These are phyloP conservation scores for Leccinum obscurum DNA, from an alignment of 768 basidiomycete species.

Conservation along the genomic window DNA sequence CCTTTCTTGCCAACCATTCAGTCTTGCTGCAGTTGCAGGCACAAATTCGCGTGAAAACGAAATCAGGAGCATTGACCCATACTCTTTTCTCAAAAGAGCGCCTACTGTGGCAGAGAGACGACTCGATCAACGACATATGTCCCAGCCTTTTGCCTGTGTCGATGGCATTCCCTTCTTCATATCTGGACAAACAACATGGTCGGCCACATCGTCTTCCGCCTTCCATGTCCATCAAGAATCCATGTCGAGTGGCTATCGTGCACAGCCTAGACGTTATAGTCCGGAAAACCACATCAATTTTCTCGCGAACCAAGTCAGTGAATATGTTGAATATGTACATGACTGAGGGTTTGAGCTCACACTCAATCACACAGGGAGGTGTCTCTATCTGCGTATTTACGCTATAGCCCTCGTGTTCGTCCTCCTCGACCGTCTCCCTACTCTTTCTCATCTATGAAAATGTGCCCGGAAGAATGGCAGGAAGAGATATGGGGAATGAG, in stretches of 20 bases:
- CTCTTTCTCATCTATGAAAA: constrained; percentile 27
- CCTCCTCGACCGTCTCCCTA: constrained; percentile 31
- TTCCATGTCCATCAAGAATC: constrained; percentile 28
- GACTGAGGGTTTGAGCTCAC: constrained; percentile 3
- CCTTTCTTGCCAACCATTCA: not conserved
- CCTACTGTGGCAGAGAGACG: constrained; percentile 23
- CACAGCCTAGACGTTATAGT: constrained; percentile 29
- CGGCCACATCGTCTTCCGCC: constrained; percentile 30
- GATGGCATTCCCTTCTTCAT: constrained; percentile 30
- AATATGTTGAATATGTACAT: constrained; percentile 3
- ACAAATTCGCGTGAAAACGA: constrained; percentile 20
- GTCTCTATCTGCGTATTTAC: constrained; percentile 24
- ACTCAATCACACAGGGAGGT: constrained; percentile 18
- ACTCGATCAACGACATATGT: constrained; percentile 16
- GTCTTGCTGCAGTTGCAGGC: constrained; percentile 25
- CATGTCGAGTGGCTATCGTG: constrained; percentile 25
- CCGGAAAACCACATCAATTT: constrained; percentile 21
- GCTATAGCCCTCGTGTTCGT: constrained; percentile 32
- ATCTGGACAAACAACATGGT: constrained; percentile 23
- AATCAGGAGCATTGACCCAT: constrained; percentile 6
- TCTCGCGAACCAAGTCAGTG: constrained; percentile 25
- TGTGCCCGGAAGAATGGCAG: constrained; percentile 34
- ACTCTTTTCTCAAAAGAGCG: constrained; percentile 28
- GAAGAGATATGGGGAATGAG: constrained; percentile 34
- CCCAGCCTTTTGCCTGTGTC: constrained; percentile 33